These are phyloP conservation scores for Bipolaris zeicola DNA, from an alignment of 2,329 filamentous ascomycete genomes.

Conservation along the genomic window DNA sequence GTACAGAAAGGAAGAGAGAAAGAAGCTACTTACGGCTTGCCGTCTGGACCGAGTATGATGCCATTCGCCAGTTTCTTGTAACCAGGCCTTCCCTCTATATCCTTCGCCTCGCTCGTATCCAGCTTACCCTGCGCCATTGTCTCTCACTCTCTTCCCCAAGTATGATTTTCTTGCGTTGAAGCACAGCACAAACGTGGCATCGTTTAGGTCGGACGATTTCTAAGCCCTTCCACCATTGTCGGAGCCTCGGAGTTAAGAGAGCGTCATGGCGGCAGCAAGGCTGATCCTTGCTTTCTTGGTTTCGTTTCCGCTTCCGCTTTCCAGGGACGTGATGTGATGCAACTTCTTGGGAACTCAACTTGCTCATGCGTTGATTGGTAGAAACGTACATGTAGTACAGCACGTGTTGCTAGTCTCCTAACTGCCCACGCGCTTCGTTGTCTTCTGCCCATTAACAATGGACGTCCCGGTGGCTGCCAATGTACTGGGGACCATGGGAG, in stretches of 20 bases:
- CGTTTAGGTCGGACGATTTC: constrained; percentile 21
- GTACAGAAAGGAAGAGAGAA: constrained; percentile 13
- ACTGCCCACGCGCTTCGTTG: neutral
- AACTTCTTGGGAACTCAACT: neutral
- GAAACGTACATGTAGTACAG: neutral
- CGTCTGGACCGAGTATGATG: constrained; percentile 77
- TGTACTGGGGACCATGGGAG: constrained; percentile 64
- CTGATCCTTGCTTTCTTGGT: constrained; percentile 2
- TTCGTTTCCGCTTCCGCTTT: constrained; percentile 1
- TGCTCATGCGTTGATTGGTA: neutral
- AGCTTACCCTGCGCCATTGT: constrained; percentile 32
- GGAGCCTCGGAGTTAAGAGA: constrained; percentile 19
- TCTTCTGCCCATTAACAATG: constrained; percentile 49
- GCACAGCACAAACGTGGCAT: neutral
- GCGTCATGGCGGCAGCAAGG: constrained; percentile 11
- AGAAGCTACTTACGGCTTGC: constrained; percentile 71
- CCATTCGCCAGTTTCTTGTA: constrained; percentile 70
- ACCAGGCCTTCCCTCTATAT: constrained; percentile 29
- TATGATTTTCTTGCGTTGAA: neutral
- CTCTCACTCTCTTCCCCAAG: neutral
- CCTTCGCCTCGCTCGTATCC: constrained; percentile 34
- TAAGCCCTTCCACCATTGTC: constrained; percentile 20
- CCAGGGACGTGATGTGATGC: neutral
- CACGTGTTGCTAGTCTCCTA: neutral
- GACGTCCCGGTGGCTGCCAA: constrained; percentile 62